phyloP scores from a whole-genome alignment of 306 rosid species.

The Elaeagnus macrophylla region DNA sequence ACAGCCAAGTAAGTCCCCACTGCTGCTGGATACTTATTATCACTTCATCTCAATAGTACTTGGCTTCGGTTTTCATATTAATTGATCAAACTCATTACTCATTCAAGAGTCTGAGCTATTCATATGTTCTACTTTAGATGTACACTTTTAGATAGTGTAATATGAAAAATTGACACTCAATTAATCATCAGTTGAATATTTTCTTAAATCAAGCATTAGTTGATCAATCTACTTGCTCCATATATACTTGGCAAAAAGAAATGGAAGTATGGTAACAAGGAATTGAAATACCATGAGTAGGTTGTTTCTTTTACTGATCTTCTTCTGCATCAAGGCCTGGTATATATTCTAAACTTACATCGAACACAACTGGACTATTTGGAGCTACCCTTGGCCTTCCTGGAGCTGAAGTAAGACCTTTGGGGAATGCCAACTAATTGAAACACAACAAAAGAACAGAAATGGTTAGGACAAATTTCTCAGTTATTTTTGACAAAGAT shows the following conservation, averaged over 20 bases:
- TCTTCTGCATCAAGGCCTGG: conserved; percentile 85
- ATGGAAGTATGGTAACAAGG: too few relatives aligned
- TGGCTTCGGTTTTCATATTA: too few relatives aligned
- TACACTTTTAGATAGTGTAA: too few relatives aligned
- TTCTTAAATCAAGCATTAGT: background rate
- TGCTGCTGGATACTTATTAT: too few relatives aligned
- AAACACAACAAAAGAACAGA: conserved; percentile 3
- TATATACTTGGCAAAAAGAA: background rate
- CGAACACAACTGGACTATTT: conserved; percentile 83
- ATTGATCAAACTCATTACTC: too few relatives aligned
- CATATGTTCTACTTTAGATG: too few relatives aligned
- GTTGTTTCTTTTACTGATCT: conserved; percentile 23
- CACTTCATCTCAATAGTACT: too few relatives aligned
- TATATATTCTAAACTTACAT: conserved; percentile 79
- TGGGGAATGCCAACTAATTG: conserved; percentile 86
- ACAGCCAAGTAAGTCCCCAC: too few relatives aligned
- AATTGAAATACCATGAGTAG: background rate
- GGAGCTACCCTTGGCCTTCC: conserved; percentile 99
- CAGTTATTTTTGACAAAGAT: background rate
- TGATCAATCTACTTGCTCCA: background rate
- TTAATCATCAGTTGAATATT: too few relatives aligned
- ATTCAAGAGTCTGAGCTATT: too few relatives aligned
- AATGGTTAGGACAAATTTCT: conserved; percentile 1
- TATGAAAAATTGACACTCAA: too few relatives aligned
- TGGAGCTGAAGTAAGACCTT: conserved; percentile 89